Evolutionary conservation across 306 rosid genomes (phyloP).

Genomic region (Inga leiocalycina): DNA sequence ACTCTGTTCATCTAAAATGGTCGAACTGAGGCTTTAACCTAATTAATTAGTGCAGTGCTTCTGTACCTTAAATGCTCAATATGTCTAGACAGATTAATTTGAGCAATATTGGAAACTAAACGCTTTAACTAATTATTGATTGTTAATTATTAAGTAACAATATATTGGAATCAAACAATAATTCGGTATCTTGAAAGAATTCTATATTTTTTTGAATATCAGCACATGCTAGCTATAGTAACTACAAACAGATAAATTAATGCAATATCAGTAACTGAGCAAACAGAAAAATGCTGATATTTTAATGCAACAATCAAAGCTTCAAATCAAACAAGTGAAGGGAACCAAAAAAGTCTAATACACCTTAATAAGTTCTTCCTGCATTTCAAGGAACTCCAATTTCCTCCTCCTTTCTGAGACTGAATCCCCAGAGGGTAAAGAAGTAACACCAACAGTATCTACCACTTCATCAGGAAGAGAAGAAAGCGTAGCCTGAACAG

Average conservation of each 20-base stretch:
- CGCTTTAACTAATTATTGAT: background rate
- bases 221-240: background rate
- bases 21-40: slow-evolving; percentile 19
- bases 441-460: slow-evolving; percentile 84
- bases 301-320: slow-evolving; percentile 30
- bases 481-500: slow-evolving; percentile 84
- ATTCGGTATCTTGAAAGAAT: slow-evolving; percentile 2
- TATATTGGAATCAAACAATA: slow-evolving; percentile 27
- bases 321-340: slow-evolving; percentile 10
- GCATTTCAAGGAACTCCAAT: slow-evolving; percentile 89
- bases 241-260: slow-evolving; percentile 20
- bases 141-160: background rate
- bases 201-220: background rate
- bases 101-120: background rate
- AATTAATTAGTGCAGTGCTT: slow-evolving; percentile 22
- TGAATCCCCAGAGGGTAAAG: slow-evolving; percentile 90
- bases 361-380: slow-evolving; percentile 95
- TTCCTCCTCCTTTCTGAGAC: slow-evolving; percentile 94
- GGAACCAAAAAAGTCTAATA: slow-evolving; percentile 24
- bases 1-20: slow-evolving; percentile 5
- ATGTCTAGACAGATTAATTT: background rate
- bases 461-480: slow-evolving; percentile 98
- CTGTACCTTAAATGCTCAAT: background rate
- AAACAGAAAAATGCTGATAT: slow-evolving; percentile 13
- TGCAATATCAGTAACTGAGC: slow-evolving; percentile 30